phyloP scores from a whole-genome alignment of 2,329 filamentous ascomycete genomes.

The Botrytis byssoidea region DNA sequence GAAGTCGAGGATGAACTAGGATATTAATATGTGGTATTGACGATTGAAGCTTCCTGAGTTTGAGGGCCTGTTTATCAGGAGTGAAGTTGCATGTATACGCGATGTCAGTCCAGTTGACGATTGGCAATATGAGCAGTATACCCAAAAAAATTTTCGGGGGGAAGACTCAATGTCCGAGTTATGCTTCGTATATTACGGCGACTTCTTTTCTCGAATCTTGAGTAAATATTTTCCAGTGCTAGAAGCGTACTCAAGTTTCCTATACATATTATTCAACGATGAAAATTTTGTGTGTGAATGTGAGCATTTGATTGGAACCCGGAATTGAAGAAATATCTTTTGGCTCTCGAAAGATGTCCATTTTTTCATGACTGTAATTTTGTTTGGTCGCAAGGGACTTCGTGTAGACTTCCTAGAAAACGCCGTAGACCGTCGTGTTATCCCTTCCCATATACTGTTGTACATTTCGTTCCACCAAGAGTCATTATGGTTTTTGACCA shows the following conservation, averaged over 20 bases:
- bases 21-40: background rate
- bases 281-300: background rate
- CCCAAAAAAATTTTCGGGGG: too few relatives aligned
- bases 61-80: background rate
- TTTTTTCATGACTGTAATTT: background rate
- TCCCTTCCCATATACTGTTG: background rate
- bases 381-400: background rate
- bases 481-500: slow-evolving; percentile 19
- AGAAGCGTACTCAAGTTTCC: background rate
- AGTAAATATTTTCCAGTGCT: background rate
- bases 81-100: background rate
- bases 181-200: too few relatives aligned
- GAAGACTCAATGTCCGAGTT: background rate
- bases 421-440: background rate
- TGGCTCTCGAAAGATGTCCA: background rate
- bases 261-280: background rate
- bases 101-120: background rate
- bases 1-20: background rate
- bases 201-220: background rate
- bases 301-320: background rate
- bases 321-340: background rate
- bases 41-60: background rate
- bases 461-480: background rate
- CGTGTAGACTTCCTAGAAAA: background rate
- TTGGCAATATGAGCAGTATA: background rate